Base-by-base conservation (phyloP, 2,329 filamentous ascomycete species). In the Thelonectria discophora region DNA sequence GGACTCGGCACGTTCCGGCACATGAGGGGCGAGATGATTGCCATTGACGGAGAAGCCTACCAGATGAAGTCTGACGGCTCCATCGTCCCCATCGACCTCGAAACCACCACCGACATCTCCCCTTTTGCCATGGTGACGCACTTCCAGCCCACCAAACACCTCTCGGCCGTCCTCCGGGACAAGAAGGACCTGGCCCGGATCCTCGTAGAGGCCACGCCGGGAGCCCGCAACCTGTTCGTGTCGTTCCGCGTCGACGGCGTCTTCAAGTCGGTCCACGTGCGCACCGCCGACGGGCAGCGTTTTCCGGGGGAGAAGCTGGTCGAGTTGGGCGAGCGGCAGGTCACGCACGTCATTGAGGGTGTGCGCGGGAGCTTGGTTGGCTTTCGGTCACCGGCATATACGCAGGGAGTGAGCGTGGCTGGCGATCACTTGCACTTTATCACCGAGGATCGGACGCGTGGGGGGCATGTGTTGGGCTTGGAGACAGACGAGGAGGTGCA, bases 21-120 rank as follows among this genome's bases (percentile, higher is more conserved):
- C 11, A 69, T 69, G 66, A 55, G 53, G 3, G 66, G 66, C 1
- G 66, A 69, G 13, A 69, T 69, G 66, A 66, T 69, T 37, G 67
- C 69, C 17, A 47, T 69, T 0, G 64, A 67, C 27, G 66, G 62
- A 1, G 4, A 30, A 2, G 18, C 67, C 2, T 69, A 65, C 9
- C 55, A 67, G 3, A 67, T 69, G 61, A 69, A 60, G 5, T 42
- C 58, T 1, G 64, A 69, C 17, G 64, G 64, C 1, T 65, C 62
- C 1, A 59, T 66, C 1, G 1, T 46, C 9, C 52, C 55, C 0
- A 47, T 67, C 2, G 62, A 61, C 1, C 18, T 5, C 1, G 15
- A 32, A 1, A n/a, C 52, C 1, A 65, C 55, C 1, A n/a, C 52
- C 0, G 9, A 49, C 0, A 56, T 46, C 1, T 45, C 65, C 5